Conservation (phyloP, 352 stramenopile species). For the Phytophthora parvispora region DNA sequence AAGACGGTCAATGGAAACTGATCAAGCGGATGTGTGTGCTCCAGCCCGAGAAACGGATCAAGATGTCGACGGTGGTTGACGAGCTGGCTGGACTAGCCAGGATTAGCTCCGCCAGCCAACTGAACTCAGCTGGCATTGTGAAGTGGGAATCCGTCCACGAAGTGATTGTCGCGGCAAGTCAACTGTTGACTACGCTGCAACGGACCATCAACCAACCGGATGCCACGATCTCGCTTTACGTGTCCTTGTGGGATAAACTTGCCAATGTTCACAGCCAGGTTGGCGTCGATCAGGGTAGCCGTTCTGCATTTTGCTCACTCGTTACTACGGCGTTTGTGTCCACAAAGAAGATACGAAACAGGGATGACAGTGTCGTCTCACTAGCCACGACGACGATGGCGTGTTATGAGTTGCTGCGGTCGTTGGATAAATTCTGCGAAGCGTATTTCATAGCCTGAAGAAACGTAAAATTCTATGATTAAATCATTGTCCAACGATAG, state of each 20-base stretch:
- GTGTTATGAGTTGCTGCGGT: background rate
- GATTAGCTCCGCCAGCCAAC: background rate
- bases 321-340: background rate
- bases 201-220: background rate
- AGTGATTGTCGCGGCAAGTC: background rate
- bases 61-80: constrained; percentile 6
- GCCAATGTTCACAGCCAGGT: background rate
- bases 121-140: background rate
- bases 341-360: background rate
- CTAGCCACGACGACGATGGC: background rate
- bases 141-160: background rate
- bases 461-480: too few species aligned
- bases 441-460: background rate
- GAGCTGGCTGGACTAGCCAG: background rate
- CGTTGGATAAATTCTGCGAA: background rate
- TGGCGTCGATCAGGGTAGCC: background rate
- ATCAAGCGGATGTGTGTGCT: constrained; percentile 2
- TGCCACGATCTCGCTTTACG: background rate
- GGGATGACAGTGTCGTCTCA: background rate
- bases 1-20: background rate
- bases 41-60: background rate
- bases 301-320: background rate
- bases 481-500: too few species aligned
- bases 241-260: background rate
- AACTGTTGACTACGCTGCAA: background rate